A percentile compares a stretch with the other conserved stretches of the same genome.
These are phyloP conservation scores for Citrus unshiu DNA, from an alignment of 345 rosid genomes.

Conservation along the genomic window DNA sequence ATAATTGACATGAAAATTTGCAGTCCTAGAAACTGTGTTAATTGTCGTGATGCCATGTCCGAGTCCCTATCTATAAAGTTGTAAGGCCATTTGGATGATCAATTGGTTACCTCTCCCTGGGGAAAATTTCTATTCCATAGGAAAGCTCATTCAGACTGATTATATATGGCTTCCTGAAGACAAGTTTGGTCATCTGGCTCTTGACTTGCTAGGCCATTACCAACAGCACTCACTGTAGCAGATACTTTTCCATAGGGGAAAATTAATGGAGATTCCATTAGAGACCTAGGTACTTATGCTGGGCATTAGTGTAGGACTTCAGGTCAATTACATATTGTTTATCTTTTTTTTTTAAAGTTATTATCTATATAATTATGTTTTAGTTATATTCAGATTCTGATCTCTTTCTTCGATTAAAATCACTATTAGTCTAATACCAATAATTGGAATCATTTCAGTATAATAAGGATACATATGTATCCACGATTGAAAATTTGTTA, in stretches of 20 bases:
- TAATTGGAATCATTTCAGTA: too few relatives aligned
- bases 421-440: too few relatives aligned
- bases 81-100: neutral
- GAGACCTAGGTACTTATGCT: neutral
- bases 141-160: neutral
- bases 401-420: too few relatives aligned
- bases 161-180: neutral
- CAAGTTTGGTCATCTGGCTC: neutral
- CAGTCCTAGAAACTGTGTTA: neutral
- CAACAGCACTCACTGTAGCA: neutral
- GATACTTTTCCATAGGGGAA: neutral
- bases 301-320: neutral
- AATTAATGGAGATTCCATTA: neutral
- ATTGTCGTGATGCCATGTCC: neutral
- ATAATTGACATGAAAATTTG: neutral
- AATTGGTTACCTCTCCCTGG: neutral
- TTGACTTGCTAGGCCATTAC: neutral
- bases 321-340: too few relatives aligned
- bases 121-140: neutral
- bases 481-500: too few relatives aligned
- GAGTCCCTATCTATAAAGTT: neutral
- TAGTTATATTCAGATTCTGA: too few relatives aligned
- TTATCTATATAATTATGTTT: too few relatives aligned
- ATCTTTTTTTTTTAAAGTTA: too few relatives aligned
- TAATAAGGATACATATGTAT: too few relatives aligned